Evolutionary conservation across 306 rosid species (phyloP), one percentile per base, ranked within the genome.

Genomic region (Acacia acuminata): DNA sequence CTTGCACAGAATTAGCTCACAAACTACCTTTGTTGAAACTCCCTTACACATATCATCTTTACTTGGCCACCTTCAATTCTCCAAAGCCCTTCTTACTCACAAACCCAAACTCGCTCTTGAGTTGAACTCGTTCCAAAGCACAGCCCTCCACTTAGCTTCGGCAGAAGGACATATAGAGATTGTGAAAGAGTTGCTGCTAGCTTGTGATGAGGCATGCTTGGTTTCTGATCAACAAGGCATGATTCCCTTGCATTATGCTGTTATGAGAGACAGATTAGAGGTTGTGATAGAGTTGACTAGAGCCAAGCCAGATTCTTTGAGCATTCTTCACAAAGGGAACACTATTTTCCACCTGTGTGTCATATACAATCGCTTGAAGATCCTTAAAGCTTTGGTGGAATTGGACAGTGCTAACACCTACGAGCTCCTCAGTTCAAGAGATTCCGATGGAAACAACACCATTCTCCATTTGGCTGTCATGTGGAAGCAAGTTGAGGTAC

Each of bases 221-320:
- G 4, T 4, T 12, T 1, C 0, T 34, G 85, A 76, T 68, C 40
- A 76, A 2, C 16, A 67, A 10, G 85, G 63, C 24, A 66, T 48
- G 16, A 76, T 82, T 32, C 77, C 85, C 30, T 17, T 82, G 0
- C 87, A 84, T 20, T 77, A 76, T 16, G 84, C 84, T 0, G 65
- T 68, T 22, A 71, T 77, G 24, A 80, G 82, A 63, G 87, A 76
- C 8, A 20, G 51, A 2, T 0, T 24, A 8, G 61, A 71, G 50
- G 79, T 80, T 30, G 73, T 56, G 17, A 24, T 30, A 12, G 74
- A 16, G 13, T 45, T 84, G 10, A 38, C 79, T 3, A 12, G 10
- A 20, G 73, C 60, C 3, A 53, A 47, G 45, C 73, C 16, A 1
- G 56, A 19, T 3, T 79, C 77, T 66, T 15, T 58, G 32, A 58